Evolutionary conservation across 306 rosid species (phyloP).

Genomic region (Elaeagnus macrophylla): DNA sequence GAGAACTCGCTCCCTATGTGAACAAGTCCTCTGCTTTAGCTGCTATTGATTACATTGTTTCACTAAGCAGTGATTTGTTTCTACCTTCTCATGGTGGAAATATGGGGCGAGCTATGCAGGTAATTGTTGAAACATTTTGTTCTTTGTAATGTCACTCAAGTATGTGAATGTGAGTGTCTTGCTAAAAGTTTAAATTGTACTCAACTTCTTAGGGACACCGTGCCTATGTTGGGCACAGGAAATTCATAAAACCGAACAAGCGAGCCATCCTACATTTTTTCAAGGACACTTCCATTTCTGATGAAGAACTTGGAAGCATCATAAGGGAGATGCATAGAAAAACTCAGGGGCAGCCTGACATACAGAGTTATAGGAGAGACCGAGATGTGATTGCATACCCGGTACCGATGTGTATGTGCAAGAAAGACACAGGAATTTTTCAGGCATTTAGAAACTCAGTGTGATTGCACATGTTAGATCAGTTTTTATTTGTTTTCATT

Average conservation of each 20-base stretch:
- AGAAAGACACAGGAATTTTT: constrained; percentile 14
- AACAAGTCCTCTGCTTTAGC: constrained; percentile 48
- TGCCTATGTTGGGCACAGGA: constrained; percentile 42
- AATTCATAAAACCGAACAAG: constrained; percentile 51
- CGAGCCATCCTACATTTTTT: constrained; percentile 28
- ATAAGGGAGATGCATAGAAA: constrained; percentile 32
- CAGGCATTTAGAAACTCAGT: not conserved
- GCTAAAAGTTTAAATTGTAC: not conserved
- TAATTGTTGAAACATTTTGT: not conserved
- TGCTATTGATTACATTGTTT: constrained; percentile 51
- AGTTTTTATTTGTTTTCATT: too few relatives aligned
- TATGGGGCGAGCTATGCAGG: constrained; percentile 55
- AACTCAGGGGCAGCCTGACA: constrained; percentile 36
- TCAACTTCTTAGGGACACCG: constrained; percentile 33
- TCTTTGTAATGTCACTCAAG: too few relatives aligned
- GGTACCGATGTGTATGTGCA: constrained; percentile 43
- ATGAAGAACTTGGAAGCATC: constrained; percentile 23
- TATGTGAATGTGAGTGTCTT: not conserved
- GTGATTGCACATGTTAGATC: not conserved
- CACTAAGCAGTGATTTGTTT: constrained; percentile 42
- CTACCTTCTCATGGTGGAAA: constrained; percentile 50
- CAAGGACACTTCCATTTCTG: constrained; percentile 28
- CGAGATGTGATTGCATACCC: constrained; percentile 48
- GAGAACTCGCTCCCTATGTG: constrained; percentile 33
- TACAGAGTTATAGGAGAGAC: constrained; percentile 29